These are phyloP conservation scores for Aspergillus oerlinghausenensis DNA, from an alignment of 2,329 filamentous ascomycete species.

Conservation along the genomic window DNA sequence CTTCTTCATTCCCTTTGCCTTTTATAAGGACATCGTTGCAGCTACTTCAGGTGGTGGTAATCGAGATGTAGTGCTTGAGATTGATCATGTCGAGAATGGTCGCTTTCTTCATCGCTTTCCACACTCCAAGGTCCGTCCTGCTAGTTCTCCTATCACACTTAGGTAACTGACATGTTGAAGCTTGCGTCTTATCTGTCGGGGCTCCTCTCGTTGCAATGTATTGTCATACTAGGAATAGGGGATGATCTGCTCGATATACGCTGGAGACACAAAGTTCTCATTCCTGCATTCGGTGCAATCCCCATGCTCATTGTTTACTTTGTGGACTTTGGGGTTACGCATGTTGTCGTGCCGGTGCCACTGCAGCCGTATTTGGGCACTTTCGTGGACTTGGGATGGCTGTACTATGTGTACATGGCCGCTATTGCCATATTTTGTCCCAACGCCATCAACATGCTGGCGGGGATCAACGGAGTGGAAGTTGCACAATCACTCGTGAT, in stretches of 20 bases:
- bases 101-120: constrained; percentile 88
- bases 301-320: constrained; percentile 96
- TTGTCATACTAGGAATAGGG: constrained; percentile 84
- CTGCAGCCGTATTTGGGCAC: constrained; percentile 80
- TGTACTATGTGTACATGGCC: constrained; percentile 97
- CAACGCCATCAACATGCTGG: constrained; percentile 99
- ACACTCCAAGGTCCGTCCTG: constrained; percentile 70
- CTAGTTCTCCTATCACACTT: background rate
- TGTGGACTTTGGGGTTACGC: constrained; percentile 95
- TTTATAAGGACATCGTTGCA: constrained; percentile 96
- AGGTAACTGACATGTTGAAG: constrained; percentile 41
- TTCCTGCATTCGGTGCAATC: constrained; percentile 87
- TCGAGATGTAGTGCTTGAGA: constrained; percentile 73
- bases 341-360: constrained; percentile 83
- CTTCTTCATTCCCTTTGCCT: constrained; percentile 90
- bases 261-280: constrained; percentile 98
- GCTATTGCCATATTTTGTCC: constrained; percentile 95
- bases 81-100: constrained; percentile 71
- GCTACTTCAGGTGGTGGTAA: constrained; percentile 93
- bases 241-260: constrained; percentile 97
- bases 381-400: constrained; percentile 72
- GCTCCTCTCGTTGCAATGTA: constrained; percentile 85
- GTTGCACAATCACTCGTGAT: constrained; percentile 92
- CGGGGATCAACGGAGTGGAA: constrained; percentile 97
- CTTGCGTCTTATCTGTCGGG: constrained; percentile 93